Base-by-base conservation (phyloP, 1,139 yeast genomes). In the Yamadazyma diospyri region DNA sequence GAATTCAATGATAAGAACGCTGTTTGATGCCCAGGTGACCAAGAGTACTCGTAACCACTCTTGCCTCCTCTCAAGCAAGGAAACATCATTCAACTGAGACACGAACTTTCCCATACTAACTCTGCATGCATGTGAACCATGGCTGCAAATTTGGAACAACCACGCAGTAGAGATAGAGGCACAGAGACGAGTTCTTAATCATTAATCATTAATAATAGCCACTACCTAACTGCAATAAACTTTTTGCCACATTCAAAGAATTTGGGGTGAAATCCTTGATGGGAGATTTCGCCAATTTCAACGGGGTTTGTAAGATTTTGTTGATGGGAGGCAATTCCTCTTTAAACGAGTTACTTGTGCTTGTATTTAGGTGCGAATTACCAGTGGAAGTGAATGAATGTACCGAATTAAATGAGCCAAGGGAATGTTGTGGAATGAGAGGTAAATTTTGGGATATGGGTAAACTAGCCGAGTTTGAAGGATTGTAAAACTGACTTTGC, bases 191-290 rank as follows among this genome's bases (percentile, higher is more conserved):
- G n/a, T n/a, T n/a, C n/a, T n/a, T n/a, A n/a, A n/a, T n/a, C n/a
- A n/a, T n/a, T 23, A 23, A 11, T 25, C 34, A 32, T 32, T 40
- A 44, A 33, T 45, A 46, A 20, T 41, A 37, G 3, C 50, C 50
- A 11, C 46, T 40, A 27, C 74, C 73, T 43, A 69, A 59, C 50
- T 67, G 73, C 39, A 69, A 61, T 46, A 69, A 64, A 20, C 71
- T 64, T 48, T 67, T 68, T 30, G 75, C 75, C 35, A 69, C 73
- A 33, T 68, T 62, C 42, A 69, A 69, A 35, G 71, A 64, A 46
- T 66, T 69, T 33, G 75, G 75, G n/a, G 75, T 69, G 40, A 67
- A 61, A 29, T 53, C 48, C 36, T 56, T 54, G 50, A 55, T 38
- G 30, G 47, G 42, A 28, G 69, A 61, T 29, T 41, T 45, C 34